Base-by-base conservation (phyloP, 2,329 filamentous ascomycete genomes). In the Pseudogymnoascus sp. region DNA sequence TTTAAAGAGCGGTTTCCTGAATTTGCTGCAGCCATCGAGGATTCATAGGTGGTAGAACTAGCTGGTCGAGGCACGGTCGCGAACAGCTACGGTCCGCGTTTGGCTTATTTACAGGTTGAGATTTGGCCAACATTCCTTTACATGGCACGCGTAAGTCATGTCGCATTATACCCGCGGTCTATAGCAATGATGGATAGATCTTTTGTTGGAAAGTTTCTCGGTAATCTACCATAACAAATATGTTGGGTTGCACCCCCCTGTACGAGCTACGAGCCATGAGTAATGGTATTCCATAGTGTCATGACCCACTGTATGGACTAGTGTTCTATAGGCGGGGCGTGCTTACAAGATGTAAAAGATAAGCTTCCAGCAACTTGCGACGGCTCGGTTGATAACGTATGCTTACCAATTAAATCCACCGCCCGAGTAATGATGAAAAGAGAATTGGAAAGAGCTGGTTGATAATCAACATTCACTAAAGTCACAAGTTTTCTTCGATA, bases 1-100 rank as follows among this genome's bases (percentile, higher is more conserved):
- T 63, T 63, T 10, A 60, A n/a, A 31, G 35, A 60, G 9, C 31
- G 50, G 44, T 63, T 60, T 60, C 62, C 62, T n/a, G 62, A 63
- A 42, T 38, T 60, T 23, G 62, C 62, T 38, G 33, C 62, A 21
- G 26, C 31, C 35, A 63, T 63, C 9, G 50, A 38, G 19, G 35
- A 26, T 63, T 46, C n/a, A 60, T 44, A 40, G 38, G 40, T 21
- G 3, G 5, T 21, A 13, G 4, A 44, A 21, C 4, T 44, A 44
- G 38, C 1, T 44, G 5, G 19, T 44, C 10, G 40, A 44, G 13
- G 10, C 17, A 3, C 40, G 40, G 10, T 13, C 19, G 9, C 3
- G 21, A 44, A 13, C 19, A 42, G 38, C 19, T 3, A 9, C 7
- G 4, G 38, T 42, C 38, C 38, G 9, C 38, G 17, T 42, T 42